Evolutionary conservation across 805 yeast genomes (phyloP).

Genomic region (Sungouiella thailandica): DNA sequence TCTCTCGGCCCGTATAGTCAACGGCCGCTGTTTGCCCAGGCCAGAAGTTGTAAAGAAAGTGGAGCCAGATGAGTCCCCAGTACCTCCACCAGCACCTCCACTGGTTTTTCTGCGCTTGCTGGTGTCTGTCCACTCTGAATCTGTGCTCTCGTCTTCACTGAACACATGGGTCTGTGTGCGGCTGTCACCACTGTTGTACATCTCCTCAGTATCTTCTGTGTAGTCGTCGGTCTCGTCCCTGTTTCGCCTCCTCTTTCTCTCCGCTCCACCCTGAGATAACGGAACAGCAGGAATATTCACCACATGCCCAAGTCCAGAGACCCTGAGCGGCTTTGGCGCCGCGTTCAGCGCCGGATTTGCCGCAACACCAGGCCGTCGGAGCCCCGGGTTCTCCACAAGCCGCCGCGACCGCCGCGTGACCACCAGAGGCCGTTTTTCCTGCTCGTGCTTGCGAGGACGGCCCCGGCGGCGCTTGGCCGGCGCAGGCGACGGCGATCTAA

Average conservation of each 20-base stretch:
- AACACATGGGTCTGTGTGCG: no score
- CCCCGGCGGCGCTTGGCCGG: conserved; percentile 13
- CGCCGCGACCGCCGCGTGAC: conserved; percentile 13
- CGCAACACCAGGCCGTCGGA: conserved; percentile 6
- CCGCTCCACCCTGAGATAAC: conserved; percentile 2
- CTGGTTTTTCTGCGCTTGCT: no score
- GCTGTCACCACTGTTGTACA: no score
- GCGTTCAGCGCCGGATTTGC: conserved; percentile 1
- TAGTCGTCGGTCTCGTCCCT: no score
- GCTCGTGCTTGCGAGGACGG: conserved; percentile 12
- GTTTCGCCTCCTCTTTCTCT: no score
- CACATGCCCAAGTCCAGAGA: conserved; percentile 7
- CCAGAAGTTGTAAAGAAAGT: conserved; percentile 13
- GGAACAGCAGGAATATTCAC: no score
- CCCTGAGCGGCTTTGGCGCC: conserved; percentile 9
- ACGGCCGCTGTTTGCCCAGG: conserved; percentile 24
- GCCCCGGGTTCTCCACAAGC: conserved; percentile 11
- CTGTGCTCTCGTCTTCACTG: no score
- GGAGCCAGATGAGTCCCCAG: neutral
- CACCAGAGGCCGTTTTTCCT: conserved; percentile 5
- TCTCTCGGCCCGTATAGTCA: conserved; percentile 26
- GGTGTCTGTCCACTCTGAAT: no score
- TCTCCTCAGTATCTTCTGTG: no score
- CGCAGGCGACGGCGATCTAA: neutral
- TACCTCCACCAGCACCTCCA: neutral